These are phyloP conservation scores for Trifolium repens DNA, from an alignment of 306 rosid genomes.

Conservation along the genomic window DNA sequence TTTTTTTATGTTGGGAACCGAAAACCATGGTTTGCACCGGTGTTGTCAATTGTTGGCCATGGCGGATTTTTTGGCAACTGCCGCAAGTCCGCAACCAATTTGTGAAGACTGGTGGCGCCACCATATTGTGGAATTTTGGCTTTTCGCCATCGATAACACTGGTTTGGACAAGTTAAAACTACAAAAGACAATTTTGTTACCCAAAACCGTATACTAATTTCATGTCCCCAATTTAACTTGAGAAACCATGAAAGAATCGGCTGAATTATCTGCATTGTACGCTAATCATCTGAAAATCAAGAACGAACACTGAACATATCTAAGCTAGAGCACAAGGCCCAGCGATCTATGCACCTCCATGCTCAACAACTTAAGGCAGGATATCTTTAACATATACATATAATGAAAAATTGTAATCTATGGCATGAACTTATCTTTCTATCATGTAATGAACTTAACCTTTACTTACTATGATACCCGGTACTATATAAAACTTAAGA, in stretches of 20 bases:
- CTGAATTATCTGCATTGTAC: slow-evolving; percentile 11
- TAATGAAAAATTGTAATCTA: slow-evolving; percentile 17
- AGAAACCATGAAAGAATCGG: slow-evolving; percentile 6
- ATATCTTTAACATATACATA: slow-evolving; percentile 14
- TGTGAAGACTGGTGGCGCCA: too few species aligned
- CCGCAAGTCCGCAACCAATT: too few species aligned
- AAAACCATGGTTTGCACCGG: background rate
- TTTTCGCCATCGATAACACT: too few species aligned
- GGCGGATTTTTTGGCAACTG: too few species aligned
- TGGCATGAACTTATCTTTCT: background rate
- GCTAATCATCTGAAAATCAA: background rate
- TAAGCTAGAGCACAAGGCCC: background rate
- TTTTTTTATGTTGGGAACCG: background rate
- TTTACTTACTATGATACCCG: slow-evolving; percentile 1
- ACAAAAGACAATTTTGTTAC: background rate
- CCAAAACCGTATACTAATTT: background rate
- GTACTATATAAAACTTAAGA: background rate
- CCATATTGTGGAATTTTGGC: too few species aligned
- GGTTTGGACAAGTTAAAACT: background rate
- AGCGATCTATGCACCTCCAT: background rate
- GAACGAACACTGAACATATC: background rate
- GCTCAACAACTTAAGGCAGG: background rate
- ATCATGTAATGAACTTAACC: background rate
- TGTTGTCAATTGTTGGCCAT: too few species aligned
- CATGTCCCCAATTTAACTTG: background rate